A percentile compares a stretch with the other conserved stretches of the same genome.
Conservation (phyloP, 2,329 filamentous ascomycete genomes). For the Colletotrichum sp. region DNA sequence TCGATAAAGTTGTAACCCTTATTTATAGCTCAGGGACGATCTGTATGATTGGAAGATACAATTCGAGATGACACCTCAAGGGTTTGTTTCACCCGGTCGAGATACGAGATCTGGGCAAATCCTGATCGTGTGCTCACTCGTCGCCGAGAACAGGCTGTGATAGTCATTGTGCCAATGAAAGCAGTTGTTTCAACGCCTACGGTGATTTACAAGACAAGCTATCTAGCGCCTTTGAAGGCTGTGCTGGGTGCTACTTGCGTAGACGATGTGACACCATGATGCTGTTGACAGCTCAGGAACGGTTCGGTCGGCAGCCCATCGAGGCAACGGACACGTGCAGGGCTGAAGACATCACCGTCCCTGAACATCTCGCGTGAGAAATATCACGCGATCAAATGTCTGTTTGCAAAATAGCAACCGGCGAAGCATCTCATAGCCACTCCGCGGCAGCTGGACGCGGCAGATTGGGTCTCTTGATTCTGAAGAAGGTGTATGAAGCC, state of each 20-base stretch:
- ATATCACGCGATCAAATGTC: neutral
- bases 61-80: neutral
- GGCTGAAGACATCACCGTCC: neutral
- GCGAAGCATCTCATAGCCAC: neutral
- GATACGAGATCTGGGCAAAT: constrained; percentile 9
- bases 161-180: neutral
- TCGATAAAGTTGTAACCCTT: neutral
- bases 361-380: neutral
- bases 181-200: neutral
- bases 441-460: neutral
- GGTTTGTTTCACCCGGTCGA: neutral
- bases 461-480: neutral
- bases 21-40: constrained; percentile 6
- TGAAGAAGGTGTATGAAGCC: neutral
- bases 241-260: neutral
- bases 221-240: neutral
- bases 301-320: neutral
- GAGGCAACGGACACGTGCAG: neutral
- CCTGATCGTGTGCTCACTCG: neutral
- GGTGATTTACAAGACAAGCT: neutral
- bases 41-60: neutral
- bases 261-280: neutral
- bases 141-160: neutral
- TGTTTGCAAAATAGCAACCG: neutral
- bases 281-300: neutral